These are phyloP conservation scores for Neoboletus subvelutipes DNA, from an alignment of 768 basidiomycete genomes.

Conservation along the genomic window DNA sequence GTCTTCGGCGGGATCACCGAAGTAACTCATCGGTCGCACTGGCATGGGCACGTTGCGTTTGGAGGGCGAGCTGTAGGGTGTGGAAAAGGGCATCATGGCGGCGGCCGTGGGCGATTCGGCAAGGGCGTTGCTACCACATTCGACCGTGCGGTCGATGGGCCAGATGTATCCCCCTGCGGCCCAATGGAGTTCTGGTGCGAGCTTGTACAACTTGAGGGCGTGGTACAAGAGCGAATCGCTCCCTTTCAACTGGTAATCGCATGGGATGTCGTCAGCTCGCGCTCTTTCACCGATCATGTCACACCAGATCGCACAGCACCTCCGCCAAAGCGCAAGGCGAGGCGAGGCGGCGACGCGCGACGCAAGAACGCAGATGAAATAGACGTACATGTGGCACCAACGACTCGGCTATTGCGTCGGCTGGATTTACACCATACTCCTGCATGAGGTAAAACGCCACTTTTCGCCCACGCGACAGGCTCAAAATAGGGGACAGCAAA, in stretches of 20 bases:
- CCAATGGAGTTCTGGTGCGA: slow-evolving; percentile 74
- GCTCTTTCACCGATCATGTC: slow-evolving; percentile 11
- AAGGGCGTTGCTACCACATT: slow-evolving; percentile 50
- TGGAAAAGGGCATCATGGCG: slow-evolving; percentile 25
- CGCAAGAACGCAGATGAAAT: slow-evolving; percentile 6
- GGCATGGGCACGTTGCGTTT: slow-evolving; percentile 35
- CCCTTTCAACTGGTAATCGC: slow-evolving; percentile 61
- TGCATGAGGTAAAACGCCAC: slow-evolving; percentile 71
- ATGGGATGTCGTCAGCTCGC: slow-evolving; percentile 11
- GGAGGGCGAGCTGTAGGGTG: slow-evolving; percentile 22
- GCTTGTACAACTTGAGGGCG: slow-evolving; percentile 73
- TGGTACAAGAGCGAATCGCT: slow-evolving; percentile 75
- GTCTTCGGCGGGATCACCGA: slow-evolving; percentile 42
- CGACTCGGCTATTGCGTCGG: slow-evolving; percentile 65
- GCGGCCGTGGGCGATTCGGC: slow-evolving; percentile 20
- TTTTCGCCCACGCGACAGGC: slow-evolving; percentile 66
- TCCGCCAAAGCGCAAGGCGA: slow-evolving; percentile 5
- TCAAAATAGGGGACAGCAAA: slow-evolving; percentile 66
- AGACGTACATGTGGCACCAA: slow-evolving; percentile 65
- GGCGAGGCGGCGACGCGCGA: slow-evolving; percentile 4
- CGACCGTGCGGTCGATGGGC: slow-evolving; percentile 70
- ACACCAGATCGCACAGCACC: not conserved
- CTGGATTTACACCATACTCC: slow-evolving; percentile 70
- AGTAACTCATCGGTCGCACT: slow-evolving; percentile 41
- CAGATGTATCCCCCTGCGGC: slow-evolving; percentile 82